Conservation (phyloP, 257 asterid genomes). For the Salvia hispanica region DNA sequence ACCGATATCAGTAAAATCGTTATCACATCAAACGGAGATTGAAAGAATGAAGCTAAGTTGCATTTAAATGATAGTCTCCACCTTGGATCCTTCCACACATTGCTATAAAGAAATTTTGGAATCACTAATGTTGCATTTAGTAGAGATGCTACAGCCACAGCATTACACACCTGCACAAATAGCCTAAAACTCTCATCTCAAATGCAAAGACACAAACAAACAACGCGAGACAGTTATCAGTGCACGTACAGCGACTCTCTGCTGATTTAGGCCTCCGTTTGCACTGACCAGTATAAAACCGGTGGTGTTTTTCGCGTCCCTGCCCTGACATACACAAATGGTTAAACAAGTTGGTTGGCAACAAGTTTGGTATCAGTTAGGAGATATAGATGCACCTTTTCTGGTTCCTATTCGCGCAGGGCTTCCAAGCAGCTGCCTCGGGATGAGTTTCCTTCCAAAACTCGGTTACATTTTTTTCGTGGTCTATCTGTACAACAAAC, state of each 20-base stretch:
- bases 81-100: slow-evolving; percentile 98
- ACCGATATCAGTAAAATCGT: not conserved
- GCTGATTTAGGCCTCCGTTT: slow-evolving; percentile 95
- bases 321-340: slow-evolving; percentile 58
- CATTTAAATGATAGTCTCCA: slow-evolving; percentile 48
- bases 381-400: slow-evolving; percentile 43
- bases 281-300: slow-evolving; percentile 83
- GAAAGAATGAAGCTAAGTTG: not conserved
- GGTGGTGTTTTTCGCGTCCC: slow-evolving; percentile 51
- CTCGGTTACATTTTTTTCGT: slow-evolving; percentile 42
- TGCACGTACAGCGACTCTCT: slow-evolving; percentile 73
- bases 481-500: slow-evolving; percentile 47
- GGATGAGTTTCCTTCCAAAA: slow-evolving; percentile 74
- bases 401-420: slow-evolving; percentile 64
- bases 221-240: not conserved
- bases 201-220: not conserved
- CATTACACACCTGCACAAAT: slow-evolving; percentile 78
- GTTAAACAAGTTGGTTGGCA: slow-evolving; percentile 31
- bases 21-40: too few species aligned
- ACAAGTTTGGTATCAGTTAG: not conserved
- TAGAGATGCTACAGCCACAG: slow-evolving; percentile 82
- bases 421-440: slow-evolving; percentile 71
- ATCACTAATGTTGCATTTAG: slow-evolving; percentile 90
- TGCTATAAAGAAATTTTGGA: slow-evolving; percentile 92
- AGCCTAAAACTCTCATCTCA: not conserved